These are phyloP conservation scores for Juglanconis sp. DNA, from an alignment of 2,329 filamentous ascomycete genomes.

Conservation along the genomic window DNA sequence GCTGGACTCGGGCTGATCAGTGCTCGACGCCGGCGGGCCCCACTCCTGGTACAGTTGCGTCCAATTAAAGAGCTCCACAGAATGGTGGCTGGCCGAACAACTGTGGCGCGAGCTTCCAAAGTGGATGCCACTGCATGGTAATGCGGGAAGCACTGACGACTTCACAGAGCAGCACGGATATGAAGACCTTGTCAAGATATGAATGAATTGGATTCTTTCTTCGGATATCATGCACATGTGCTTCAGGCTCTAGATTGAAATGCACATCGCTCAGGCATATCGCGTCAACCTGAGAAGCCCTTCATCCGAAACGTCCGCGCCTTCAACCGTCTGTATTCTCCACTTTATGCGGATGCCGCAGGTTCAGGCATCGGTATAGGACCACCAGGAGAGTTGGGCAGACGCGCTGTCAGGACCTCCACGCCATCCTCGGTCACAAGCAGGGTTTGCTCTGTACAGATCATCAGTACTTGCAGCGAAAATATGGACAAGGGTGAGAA, in stretches of 20 bases:
- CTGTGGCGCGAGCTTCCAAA: slow-evolving; percentile 1
- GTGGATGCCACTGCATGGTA: too few species aligned
- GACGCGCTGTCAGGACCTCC: slow-evolving; percentile 75
- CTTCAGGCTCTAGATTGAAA: too few species aligned
- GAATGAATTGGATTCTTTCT: too few species aligned
- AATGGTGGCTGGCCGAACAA: not conserved
- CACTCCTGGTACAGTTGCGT: not conserved
- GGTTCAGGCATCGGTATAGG: slow-evolving; percentile 55
- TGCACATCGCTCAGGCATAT: too few species aligned
- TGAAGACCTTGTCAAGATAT: too few species aligned
- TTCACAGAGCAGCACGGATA: too few species aligned
- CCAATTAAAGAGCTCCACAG: slow-evolving; percentile 4
- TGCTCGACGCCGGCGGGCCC: not conserved
- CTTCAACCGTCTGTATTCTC: slow-evolving; percentile 39
- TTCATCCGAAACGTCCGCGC: slow-evolving; percentile 40
- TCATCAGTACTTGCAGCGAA: not conserved
- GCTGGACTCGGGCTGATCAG: not conserved
- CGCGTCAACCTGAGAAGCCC: too few species aligned
- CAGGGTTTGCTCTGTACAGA: slow-evolving; percentile 67
- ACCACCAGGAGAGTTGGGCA: slow-evolving; percentile 72
- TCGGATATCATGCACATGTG: too few species aligned
- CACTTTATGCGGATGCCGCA: not conserved
- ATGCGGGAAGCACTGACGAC: too few species aligned
- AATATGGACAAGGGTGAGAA: not conserved
- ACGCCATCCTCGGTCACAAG: slow-evolving; percentile 82